Evolutionary conservation across 2,329 filamentous ascomycete species (phyloP).

Genomic region (Colletotrichum falcatum): DNA sequence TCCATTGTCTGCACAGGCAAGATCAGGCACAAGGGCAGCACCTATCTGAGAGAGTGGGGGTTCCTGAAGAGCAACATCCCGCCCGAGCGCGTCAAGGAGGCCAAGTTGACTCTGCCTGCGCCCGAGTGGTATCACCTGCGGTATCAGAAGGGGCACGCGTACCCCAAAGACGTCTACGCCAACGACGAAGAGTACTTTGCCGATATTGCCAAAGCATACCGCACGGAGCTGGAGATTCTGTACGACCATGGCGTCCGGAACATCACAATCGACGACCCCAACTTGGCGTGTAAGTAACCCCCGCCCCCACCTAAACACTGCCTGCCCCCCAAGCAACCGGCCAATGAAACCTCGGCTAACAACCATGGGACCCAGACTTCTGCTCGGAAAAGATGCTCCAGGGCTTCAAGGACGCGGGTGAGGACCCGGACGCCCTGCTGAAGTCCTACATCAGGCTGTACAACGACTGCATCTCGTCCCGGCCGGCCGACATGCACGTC

Average conservation of each 20-base stretch:
- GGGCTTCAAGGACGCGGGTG: conserved; percentile 39
- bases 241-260: conserved; percentile 68
- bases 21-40: conserved; percentile 59
- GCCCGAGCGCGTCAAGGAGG: conserved; percentile 70
- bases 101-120: conserved; percentile 73
- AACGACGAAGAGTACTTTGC: conserved; percentile 69
- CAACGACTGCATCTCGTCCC: conserved; percentile 74
- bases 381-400: conserved; percentile 67
- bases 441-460: conserved; percentile 79
- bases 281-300: conserved; percentile 57
- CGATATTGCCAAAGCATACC: conserved; percentile 68
- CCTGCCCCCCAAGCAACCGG: not conserved
- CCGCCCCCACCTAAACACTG: not conserved
- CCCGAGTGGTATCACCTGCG: conserved; percentile 74
- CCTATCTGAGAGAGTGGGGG: conserved; percentile 57
- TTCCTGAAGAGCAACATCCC: conserved; percentile 62
- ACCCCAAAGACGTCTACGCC: conserved; percentile 66
- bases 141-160: conserved; percentile 68
- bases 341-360: not conserved
- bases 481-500: conserved; percentile 75
- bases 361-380: conserved; percentile 57
- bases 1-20: conserved; percentile 60
- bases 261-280: conserved; percentile 73
- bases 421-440: conserved; percentile 65
- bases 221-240: conserved; percentile 64